These are phyloP conservation scores for Pythium rishiriense DNA, from an alignment of 352 stramenopile species.

Conservation along the genomic window DNA sequence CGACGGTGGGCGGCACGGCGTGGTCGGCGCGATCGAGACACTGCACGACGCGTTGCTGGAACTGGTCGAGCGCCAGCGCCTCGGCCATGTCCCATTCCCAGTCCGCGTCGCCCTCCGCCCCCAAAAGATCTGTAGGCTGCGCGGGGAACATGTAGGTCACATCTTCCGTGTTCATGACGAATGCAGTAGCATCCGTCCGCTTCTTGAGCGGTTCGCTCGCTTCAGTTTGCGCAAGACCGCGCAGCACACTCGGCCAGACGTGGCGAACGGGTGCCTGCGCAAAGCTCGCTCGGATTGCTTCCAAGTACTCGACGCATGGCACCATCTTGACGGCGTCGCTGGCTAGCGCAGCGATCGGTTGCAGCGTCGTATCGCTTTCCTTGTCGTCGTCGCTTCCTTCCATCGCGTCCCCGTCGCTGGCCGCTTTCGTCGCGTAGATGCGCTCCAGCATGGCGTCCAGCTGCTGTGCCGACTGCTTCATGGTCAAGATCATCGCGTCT, in stretches of 20 bases:
- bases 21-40: slow-evolving; percentile 5
- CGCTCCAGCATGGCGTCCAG: slow-evolving; percentile 58
- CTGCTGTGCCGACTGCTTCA: slow-evolving; percentile 31
- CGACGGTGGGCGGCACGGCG: slow-evolving; percentile 1
- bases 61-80: neutral
- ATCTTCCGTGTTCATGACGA: neutral
- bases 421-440: slow-evolving; percentile 27
- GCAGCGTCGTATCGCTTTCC: neutral
- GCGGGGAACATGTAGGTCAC: slow-evolving; percentile 18
- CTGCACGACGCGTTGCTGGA: slow-evolving; percentile 9
- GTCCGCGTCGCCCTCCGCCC: neutral
- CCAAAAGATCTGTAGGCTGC: neutral
- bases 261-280: neutral
- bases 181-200: neutral
- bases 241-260: neutral
- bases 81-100: slow-evolving; percentile 19
- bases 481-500: slow-evolving; percentile 23
- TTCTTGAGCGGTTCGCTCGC: neutral
- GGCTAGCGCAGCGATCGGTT: neutral
- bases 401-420: neutral
- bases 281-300: slow-evolving; percentile 16
- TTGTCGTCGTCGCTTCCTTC: neutral
- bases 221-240: neutral
- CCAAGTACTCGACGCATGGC: slow-evolving; percentile 12
- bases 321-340: neutral